phyloP scores from a whole-genome alignment of 1,139 yeast species.

The Zhuliangozyma parablackwelliae region DNA sequence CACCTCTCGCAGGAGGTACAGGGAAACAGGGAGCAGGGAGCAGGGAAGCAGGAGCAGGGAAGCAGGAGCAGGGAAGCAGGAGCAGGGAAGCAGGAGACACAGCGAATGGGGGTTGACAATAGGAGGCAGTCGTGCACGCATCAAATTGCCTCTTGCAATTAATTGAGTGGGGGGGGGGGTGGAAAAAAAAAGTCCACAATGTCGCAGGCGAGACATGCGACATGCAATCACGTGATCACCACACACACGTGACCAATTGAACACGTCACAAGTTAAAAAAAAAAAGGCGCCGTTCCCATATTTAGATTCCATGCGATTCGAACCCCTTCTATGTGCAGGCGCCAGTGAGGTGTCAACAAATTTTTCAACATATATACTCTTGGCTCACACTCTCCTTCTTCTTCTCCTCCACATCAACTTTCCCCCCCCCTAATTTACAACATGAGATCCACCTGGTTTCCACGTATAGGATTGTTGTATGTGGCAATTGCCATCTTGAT shows the following conservation, averaged over 20 bases:
- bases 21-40: too few species aligned
- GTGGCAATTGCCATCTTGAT: slow-evolving; percentile 28
- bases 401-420: background rate
- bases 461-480: slow-evolving; percentile 13
- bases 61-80: too few species aligned
- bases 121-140: too few species aligned
- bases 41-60: too few species aligned
- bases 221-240: background rate
- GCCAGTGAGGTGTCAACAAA: background rate
- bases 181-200: too few species aligned
- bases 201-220: too few species aligned
- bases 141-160: too few species aligned
- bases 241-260: slow-evolving; percentile 1
- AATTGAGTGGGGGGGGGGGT: too few species aligned
- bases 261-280: slow-evolving; percentile 1
- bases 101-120: too few species aligned
- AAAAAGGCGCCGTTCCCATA: background rate
- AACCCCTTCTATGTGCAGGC: slow-evolving; percentile 1
- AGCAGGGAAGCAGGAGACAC: too few species aligned
- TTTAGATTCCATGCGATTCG: slow-evolving; percentile 2
- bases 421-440: background rate
- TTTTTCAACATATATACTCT: background rate
- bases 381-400: background rate
- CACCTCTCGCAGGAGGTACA: too few species aligned
- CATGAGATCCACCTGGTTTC: slow-evolving; percentile 11